These are phyloP conservation scores for Cyclostephanos tholiformis DNA, from an alignment of 108 stramenopile genomes.

Conservation along the genomic window DNA sequence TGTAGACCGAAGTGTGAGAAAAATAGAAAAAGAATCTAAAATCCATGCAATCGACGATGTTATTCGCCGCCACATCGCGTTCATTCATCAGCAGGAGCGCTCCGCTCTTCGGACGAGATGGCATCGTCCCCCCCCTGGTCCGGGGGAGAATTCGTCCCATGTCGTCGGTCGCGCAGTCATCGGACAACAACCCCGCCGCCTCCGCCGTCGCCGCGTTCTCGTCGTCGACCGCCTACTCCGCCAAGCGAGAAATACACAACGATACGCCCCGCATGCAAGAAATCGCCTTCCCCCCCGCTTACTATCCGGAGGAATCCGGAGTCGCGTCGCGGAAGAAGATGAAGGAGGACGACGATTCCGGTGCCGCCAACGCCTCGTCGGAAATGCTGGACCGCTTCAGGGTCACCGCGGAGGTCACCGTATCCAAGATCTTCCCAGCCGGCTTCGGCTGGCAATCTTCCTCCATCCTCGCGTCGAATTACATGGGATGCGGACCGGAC, in stretches of 20 bases:
- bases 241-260: conserved; percentile 22
- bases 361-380: too few relatives aligned
- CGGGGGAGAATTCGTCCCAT: too few relatives aligned
- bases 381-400: conserved; percentile 55
- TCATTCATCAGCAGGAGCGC: too few relatives aligned
- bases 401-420: conserved; percentile 69
- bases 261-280: conserved; percentile 6
- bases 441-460: conserved; percentile 86
- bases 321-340: not conserved
- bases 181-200: too few relatives aligned
- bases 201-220: too few relatives aligned
- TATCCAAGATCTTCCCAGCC: conserved; percentile 88
- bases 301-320: conserved; percentile 6
- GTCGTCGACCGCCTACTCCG: not conserved
- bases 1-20: too few relatives aligned
- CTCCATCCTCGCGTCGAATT: conserved; percentile 61
- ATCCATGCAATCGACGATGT: not conserved
- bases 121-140: too few relatives aligned
- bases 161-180: too few relatives aligned
- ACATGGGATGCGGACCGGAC: conserved; percentile 64
- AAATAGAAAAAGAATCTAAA: too few relatives aligned
- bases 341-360: conserved; percentile 1
- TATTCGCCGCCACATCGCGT: too few relatives aligned
- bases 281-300: not conserved
- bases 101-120: too few relatives aligned